Conservation (phyloP, 1,139 yeast genomes). For the Candida labiduridarum region DNA sequence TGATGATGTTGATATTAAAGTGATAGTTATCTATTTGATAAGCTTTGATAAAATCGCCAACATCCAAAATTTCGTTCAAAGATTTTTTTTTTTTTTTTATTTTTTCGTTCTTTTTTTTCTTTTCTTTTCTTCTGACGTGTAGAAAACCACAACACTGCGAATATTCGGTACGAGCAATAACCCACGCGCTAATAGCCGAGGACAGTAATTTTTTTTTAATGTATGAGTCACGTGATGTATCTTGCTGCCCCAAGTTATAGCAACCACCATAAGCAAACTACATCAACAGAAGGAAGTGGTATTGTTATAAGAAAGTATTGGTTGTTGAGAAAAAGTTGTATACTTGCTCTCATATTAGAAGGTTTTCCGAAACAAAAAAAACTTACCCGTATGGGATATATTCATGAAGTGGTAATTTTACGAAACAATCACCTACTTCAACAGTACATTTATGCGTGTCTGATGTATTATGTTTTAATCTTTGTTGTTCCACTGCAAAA, state of each 20-base stretch:
- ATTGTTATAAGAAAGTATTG: too few species aligned
- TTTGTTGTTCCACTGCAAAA: too few species aligned
- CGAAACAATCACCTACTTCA: too few species aligned
- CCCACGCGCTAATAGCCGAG: not conserved
- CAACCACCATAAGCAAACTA: not conserved
- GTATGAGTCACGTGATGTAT: slow-evolving; percentile 1
- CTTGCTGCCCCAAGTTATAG: not conserved
- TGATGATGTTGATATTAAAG: slow-evolving; percentile 9
- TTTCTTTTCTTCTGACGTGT: not conserved
- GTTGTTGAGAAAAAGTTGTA: too few species aligned
- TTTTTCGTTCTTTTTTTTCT: not conserved
- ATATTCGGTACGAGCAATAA: not conserved
- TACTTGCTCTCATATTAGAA: too few species aligned
- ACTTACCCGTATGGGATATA: too few species aligned
- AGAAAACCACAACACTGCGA: not conserved
- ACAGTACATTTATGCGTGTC: too few species aligned
- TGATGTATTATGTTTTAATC: too few species aligned
- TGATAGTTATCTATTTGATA: not conserved
- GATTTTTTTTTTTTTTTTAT: not conserved
- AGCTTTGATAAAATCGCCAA: not conserved
- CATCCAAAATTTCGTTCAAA: not conserved
- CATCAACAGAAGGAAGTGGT: not conserved
- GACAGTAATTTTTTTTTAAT: not conserved
- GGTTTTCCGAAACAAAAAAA: too few species aligned
- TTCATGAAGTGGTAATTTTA: too few species aligned